A percentile compares a stretch with the other conserved stretches of the same genome.
phyloP scores from a whole-genome alignment of 768 basidiomycete genomes.

The Lactarius hengduanensis region DNA sequence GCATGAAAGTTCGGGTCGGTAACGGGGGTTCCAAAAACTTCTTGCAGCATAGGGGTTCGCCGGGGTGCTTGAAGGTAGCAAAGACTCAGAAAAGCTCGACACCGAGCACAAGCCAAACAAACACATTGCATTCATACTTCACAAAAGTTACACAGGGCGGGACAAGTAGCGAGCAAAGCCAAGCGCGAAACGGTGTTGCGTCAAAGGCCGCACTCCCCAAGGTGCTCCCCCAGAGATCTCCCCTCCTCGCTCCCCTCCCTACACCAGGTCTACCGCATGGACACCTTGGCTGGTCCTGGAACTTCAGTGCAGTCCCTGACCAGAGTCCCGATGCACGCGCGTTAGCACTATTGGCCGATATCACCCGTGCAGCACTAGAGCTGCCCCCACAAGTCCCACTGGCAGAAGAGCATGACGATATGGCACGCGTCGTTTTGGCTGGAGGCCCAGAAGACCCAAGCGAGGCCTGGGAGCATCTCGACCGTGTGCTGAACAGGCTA shows the following conservation, averaged over 20 bases:
- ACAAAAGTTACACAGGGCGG: too few relatives aligned
- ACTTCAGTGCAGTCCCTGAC: too few relatives aligned
- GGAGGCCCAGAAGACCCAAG: not conserved
- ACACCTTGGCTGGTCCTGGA: too few relatives aligned
- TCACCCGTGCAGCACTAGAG: not conserved
- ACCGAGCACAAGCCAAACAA: not conserved
- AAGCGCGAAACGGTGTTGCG: too few relatives aligned
- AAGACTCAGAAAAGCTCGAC: not conserved
- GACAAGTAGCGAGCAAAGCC: too few relatives aligned
- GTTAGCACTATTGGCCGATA: not conserved
- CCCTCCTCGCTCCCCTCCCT: too few relatives aligned
- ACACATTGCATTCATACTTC: not conserved
- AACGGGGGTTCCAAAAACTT: not conserved
- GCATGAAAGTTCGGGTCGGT: not conserved
- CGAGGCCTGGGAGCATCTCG: not conserved
- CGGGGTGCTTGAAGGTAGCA: not conserved
- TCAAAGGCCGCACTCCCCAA: not conserved
- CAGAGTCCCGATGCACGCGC: not conserved
- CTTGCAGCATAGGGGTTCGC: not conserved
- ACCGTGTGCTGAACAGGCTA: not conserved
- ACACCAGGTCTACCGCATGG: too few relatives aligned
- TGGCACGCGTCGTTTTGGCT: not conserved
- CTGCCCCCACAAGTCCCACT: not conserved
- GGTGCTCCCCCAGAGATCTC: too few relatives aligned
- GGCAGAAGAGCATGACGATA: not conserved